Evolutionary conservation across 495 filamentous ascomycete genomes (phyloP).

Genomic region (Penicillium robsamsonii): DNA sequence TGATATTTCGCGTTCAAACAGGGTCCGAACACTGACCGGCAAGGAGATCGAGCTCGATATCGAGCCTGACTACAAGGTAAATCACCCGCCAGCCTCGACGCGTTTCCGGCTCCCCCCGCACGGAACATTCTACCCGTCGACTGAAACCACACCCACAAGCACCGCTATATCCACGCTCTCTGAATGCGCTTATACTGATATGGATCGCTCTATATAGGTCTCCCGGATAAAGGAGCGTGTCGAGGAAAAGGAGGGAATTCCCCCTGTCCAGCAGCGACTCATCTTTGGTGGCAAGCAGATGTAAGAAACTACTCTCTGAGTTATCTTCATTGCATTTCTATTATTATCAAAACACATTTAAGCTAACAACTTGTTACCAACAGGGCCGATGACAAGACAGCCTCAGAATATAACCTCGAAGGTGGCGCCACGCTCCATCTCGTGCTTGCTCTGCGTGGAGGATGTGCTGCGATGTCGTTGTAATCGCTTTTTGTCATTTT

Average conservation of each 20-base stretch:
- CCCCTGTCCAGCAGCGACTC: slow-evolving; percentile 92
- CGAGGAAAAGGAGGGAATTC: slow-evolving; percentile 98
- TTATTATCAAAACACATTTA: not conserved
- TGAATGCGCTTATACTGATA: not conserved
- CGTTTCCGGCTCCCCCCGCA: slow-evolving; percentile 7
- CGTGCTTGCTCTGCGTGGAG: slow-evolving; percentile 89
- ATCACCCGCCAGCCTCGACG: slow-evolving; percentile 1
- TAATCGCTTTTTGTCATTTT: slow-evolving; percentile 18
- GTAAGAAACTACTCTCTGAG: slow-evolving; percentile 48
- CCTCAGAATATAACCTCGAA: slow-evolving; percentile 81
- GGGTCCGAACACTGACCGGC: slow-evolving; percentile 95
- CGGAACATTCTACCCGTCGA: not conserved
- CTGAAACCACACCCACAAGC: not conserved
- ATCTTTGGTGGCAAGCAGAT: slow-evolving; percentile 98
- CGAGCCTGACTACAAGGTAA: slow-evolving; percentile 86
- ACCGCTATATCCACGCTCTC: not conserved
- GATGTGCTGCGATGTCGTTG: slow-evolving; percentile 29
- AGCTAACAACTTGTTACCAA: not conserved
- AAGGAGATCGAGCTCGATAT: slow-evolving; percentile 99
- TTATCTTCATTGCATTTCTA: not conserved
- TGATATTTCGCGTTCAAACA: slow-evolving; percentile 35
- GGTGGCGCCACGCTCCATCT: slow-evolving; percentile 93
- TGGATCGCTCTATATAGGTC: slow-evolving; percentile 52
- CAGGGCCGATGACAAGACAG: slow-evolving; percentile 90
- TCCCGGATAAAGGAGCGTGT: slow-evolving; percentile 96